Percentiles rank a stretch among this genome's conserved stretches.
phyloP scores from a whole-genome alignment of 768 basidiomycete species.

The Butyriboletus loyo region DNA sequence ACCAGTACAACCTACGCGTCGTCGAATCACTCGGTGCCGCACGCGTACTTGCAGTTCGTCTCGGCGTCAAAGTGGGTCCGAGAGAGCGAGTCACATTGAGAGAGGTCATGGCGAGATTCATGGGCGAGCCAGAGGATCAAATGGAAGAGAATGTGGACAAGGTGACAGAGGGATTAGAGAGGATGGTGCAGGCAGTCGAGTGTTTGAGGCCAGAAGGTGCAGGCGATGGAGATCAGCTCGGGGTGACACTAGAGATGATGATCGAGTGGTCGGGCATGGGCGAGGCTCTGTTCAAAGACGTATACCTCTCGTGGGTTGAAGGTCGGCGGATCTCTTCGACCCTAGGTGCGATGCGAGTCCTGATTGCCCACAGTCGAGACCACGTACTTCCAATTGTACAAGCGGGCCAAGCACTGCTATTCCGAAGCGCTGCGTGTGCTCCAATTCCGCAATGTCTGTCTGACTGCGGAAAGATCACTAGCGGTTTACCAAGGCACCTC shows the following conservation, averaged over 20 bases:
- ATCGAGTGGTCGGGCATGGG: slow-evolving; percentile 57
- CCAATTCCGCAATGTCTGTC: slow-evolving; percentile 68
- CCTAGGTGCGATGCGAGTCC: not conserved
- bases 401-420: slow-evolving; percentile 78
- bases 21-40: slow-evolving; percentile 88
- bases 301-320: slow-evolving; percentile 78
- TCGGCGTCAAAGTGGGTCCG: slow-evolving; percentile 44
- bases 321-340: slow-evolving; percentile 42
- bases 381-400: slow-evolving; percentile 78
- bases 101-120: slow-evolving; percentile 60
- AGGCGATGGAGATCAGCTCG: slow-evolving; percentile 44
- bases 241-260: slow-evolving; percentile 76
- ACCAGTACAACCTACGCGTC: slow-evolving; percentile 84
- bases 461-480: slow-evolving; percentile 36
- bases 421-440: slow-evolving; percentile 80
- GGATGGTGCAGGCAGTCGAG: slow-evolving; percentile 47
- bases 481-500: slow-evolving; percentile 15
- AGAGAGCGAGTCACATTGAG: slow-evolving; percentile 56
- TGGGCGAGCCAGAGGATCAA: slow-evolving; percentile 40
- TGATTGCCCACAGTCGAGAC: slow-evolving; percentile 53
- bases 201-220: slow-evolving; percentile 45
- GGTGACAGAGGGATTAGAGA: slow-evolving; percentile 47
- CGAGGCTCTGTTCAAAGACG: slow-evolving; percentile 52
- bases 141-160: slow-evolving; percentile 40
- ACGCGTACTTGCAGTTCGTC: slow-evolving; percentile 60